phyloP scores from a whole-genome alignment of 768 basidiomycete genomes.

The Naganishia onofrii region DNA sequence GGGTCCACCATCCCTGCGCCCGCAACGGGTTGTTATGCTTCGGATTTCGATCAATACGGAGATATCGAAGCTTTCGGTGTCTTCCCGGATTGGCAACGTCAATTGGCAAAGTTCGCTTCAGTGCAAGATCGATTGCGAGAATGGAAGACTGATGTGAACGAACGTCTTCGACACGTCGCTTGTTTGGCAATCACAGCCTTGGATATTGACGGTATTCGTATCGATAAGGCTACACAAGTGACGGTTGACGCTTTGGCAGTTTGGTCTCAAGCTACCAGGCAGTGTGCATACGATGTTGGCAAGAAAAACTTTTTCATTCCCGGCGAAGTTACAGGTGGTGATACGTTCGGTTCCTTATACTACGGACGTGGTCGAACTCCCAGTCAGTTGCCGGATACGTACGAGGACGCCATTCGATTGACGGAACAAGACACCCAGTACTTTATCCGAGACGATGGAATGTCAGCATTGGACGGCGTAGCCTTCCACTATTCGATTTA shows the following conservation, averaged over 20 bases:
- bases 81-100: conserved; percentile 69
- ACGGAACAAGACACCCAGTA: conserved; percentile 65
- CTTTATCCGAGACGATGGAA: conserved; percentile 68
- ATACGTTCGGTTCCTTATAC: conserved; percentile 83
- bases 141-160: conserved; percentile 78
- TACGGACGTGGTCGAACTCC: conserved; percentile 85
- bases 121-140: conserved; percentile 94
- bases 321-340: conserved; percentile 91
- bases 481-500: conserved; percentile 96
- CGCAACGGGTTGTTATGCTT: conserved; percentile 70
- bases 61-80: conserved; percentile 98
- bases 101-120: conserved; percentile 89
- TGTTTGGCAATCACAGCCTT: conserved; percentile 84
- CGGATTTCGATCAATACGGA: conserved; percentile 92
- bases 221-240: conserved; percentile 91
- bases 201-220: conserved; percentile 89
- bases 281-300: conserved; percentile 67
- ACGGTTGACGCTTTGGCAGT: conserved; percentile 73
- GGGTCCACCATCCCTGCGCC: conserved; percentile 62
- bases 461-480: conserved; percentile 68
- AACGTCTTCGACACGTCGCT: conserved; percentile 71
- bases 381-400: conserved; percentile 65
- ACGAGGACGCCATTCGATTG: conserved; percentile 66
- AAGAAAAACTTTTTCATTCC: conserved; percentile 88
- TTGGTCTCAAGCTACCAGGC: conserved; percentile 72